Evolutionary conservation across 2,329 filamentous ascomycete species (phyloP), one percentile per base, ranked within the genome.

Genomic region (Colletotrichum siamense): DNA sequence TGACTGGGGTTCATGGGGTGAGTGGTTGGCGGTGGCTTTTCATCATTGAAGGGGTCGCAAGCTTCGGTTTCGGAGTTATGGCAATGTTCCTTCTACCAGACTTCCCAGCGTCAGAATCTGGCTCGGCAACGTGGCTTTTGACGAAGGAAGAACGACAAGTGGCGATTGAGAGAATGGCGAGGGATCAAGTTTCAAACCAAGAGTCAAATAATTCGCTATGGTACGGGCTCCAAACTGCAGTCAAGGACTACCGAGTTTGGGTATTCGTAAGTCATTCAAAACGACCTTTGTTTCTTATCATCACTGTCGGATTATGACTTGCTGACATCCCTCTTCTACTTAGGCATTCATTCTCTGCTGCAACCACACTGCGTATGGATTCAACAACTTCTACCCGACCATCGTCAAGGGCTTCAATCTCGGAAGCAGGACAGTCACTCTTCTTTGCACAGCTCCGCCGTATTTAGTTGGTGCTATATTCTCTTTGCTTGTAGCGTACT

Each of bases 331-430:
- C 2, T 3, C 12, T 34, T 15, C 18, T 5, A 22, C 15, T 6
- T 30, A 77, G 71, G 64, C 64, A 2, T 55, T 68, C 15, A 78
- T 80, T 76, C 77, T 79, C 18, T 77, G 76, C 44, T 65, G 75
- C 61, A 78, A 80, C 34, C 79, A 79, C 22, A 75, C 61, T 24
- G 77, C 79, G 0, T 80, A 80, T 22, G 77, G 78, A 18, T 80
- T 81, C 62, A 77, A 79, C 55, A 79, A 73, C 69, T 80, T 81
- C 72, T 81, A 79, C 70, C 77, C 78, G 1, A 80, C 73, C 1
- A 79, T 81, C 36, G 77, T 81, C 59, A 85, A 87, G 69, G 91
- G 44, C 6, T 57, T 68, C 28, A 68, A 68, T 18, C 44, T 68
- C 4, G 32, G 69, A 61, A 34, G 85, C 30, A 79, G 71, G 12